phyloP scores from a whole-genome alignment of 306 rosid species.

The Betula pendula region DNA sequence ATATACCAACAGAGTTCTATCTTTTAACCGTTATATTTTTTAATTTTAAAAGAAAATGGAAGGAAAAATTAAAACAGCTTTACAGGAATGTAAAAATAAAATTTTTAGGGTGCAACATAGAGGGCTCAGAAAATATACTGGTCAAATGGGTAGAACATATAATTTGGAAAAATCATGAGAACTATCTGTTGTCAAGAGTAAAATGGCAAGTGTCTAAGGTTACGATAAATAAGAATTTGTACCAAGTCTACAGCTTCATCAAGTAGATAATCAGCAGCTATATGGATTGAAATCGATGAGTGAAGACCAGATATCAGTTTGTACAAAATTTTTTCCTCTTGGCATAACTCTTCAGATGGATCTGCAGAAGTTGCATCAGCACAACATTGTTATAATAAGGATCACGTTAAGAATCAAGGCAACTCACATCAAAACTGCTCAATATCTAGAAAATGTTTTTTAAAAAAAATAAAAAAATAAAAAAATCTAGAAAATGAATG shows the following conservation, averaged over 20 bases:
- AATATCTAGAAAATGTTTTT: not conserved
- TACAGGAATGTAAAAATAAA: not conserved
- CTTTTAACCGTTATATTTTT: not conserved
- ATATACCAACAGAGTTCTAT: not conserved
- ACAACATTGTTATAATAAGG: not conserved
- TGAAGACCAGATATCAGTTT: conserved; percentile 98
- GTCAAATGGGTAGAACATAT: not conserved
- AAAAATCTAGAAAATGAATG: not conserved
- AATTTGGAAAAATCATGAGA: not conserved
- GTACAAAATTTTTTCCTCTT: conserved; percentile 85
- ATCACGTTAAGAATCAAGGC: not conserved
- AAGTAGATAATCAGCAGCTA: conserved; percentile 72
- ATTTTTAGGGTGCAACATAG: not conserved
- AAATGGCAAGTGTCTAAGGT: not conserved
- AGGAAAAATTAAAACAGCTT: not conserved
- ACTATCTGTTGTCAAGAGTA: not conserved
- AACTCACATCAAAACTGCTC: not conserved
- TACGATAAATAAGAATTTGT: conserved; percentile 19
- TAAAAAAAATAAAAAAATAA: no score
- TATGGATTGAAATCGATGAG: conserved; percentile 88
- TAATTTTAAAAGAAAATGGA: not conserved
- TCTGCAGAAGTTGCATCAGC: conserved; percentile 40
- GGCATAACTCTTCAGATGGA: conserved; percentile 79
- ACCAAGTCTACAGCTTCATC: conserved; percentile 64
- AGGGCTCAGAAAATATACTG: not conserved